Conservation (phyloP, 2,329 filamentous ascomycete genomes). For the Epichloe scottii region DNA sequence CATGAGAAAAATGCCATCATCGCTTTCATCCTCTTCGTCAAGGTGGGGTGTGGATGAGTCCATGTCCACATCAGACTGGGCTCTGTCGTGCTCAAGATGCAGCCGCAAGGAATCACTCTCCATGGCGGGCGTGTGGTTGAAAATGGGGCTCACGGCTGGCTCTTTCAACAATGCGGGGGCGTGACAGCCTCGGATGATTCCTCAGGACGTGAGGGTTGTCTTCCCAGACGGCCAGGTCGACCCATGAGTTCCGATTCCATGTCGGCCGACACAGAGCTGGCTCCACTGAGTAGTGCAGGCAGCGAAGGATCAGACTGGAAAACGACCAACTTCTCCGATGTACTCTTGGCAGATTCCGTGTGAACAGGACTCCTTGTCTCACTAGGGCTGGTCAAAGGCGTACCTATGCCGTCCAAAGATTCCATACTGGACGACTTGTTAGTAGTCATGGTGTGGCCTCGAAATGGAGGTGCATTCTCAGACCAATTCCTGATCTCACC, state of each 20-base stretch:
- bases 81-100: slow-evolving; percentile 13
- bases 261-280: slow-evolving; percentile 52
- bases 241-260: slow-evolving; percentile 42
- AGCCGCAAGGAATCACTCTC: slow-evolving; percentile 19
- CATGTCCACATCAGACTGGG: slow-evolving; percentile 3
- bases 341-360: slow-evolving; percentile 27
- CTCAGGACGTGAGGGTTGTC: slow-evolving; percentile 34
- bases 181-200: slow-evolving; percentile 40
- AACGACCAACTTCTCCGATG: slow-evolving; percentile 33
- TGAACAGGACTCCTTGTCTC: slow-evolving; percentile 38
- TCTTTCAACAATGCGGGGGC: slow-evolving; percentile 39
- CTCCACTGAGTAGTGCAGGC: slow-evolving; percentile 49
- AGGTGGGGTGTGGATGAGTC: slow-evolving; percentile 7
- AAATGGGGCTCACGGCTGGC: slow-evolving; percentile 28
- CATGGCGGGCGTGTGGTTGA: slow-evolving; percentile 20
- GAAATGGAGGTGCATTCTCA: slow-evolving; percentile 20
- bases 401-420: slow-evolving; percentile 35
- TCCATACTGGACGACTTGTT: slow-evolving; percentile 39
- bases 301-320: slow-evolving; percentile 54
- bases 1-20: slow-evolving; percentile 43
- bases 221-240: slow-evolving; percentile 15
- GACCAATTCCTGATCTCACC: slow-evolving; percentile 17
- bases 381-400: slow-evolving; percentile 43
- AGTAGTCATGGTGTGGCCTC: slow-evolving; percentile 30
- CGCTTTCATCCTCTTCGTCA: slow-evolving; percentile 37